Evolutionary conservation across 2,329 filamentous ascomycete genomes (phyloP).

Genomic region (Cercospora nicotianae): DNA sequence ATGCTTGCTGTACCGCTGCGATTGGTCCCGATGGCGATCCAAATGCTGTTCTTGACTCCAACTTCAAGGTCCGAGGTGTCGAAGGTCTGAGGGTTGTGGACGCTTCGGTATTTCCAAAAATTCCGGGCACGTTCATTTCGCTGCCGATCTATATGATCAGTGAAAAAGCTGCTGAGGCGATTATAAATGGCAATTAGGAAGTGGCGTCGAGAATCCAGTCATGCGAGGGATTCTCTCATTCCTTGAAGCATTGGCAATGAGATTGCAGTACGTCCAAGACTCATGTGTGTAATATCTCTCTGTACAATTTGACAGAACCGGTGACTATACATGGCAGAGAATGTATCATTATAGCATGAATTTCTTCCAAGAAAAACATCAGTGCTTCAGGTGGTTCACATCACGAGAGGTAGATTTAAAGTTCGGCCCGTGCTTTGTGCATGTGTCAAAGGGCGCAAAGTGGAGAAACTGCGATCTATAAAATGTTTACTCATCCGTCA

Average conservation of each 20-base stretch:
- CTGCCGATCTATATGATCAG: slow-evolving; percentile 57
- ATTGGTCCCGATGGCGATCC: slow-evolving; percentile 57
- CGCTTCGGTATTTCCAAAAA: slow-evolving; percentile 58
- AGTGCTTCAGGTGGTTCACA: neutral
- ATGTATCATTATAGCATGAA: neutral
- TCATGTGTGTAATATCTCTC: neutral
- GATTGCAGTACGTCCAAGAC: neutral
- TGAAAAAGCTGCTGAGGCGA: slow-evolving; percentile 63
- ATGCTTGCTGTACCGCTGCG: slow-evolving; percentile 56
- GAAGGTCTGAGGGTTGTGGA: slow-evolving; percentile 61
- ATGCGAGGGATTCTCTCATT: neutral
- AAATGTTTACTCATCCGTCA: neutral
- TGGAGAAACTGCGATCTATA: neutral
- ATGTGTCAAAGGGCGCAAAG: neutral
- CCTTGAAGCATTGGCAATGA: neutral
- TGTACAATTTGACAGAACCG: neutral
- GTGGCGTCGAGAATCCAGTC: too few species aligned
- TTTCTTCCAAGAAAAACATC: too few species aligned
- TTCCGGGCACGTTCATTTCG: slow-evolving; percentile 56
- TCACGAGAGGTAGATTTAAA: neutral
- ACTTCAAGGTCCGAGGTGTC: slow-evolving; percentile 59
- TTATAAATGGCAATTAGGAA: slow-evolving; percentile 35
- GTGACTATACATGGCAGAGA: neutral
- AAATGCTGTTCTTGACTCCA: slow-evolving; percentile 57
- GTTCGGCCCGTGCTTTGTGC: neutral